Conservation (phyloP, 805 yeast species). For the Yarrowia keelungensis region DNA sequence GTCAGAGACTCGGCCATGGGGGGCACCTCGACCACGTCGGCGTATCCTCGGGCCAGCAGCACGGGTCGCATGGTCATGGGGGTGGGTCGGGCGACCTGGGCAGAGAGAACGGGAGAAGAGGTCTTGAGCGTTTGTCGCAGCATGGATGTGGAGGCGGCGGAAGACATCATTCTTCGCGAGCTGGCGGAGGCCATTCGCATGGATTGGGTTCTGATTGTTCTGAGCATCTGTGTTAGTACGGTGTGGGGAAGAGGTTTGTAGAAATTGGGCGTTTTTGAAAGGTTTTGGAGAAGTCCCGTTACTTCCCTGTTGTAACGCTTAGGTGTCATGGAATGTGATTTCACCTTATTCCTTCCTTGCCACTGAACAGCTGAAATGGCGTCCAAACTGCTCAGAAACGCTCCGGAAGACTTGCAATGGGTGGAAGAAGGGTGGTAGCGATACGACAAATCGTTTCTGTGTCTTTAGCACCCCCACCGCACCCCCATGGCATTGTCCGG, state of each 20-base stretch:
- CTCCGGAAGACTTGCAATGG: background rate
- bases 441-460: too few species aligned
- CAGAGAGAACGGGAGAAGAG: constrained; percentile 25
- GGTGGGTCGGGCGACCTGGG: constrained; percentile 38
- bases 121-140: constrained; percentile 33
- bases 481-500: constrained; percentile 14
- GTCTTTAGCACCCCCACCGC: too few species aligned
- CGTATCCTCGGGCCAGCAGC: constrained; percentile 41
- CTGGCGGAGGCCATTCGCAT: constrained; percentile 37
- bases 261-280: background rate
- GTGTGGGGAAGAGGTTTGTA: background rate
- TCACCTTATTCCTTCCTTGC: too few species aligned
- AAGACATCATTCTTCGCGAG: constrained; percentile 30
- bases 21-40: constrained; percentile 80
- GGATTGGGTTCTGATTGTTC: constrained; percentile 36
- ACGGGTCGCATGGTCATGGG: constrained; percentile 35
- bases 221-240: constrained; percentile 33
- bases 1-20: constrained; percentile 98
- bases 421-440: too few species aligned
- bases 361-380: too few species aligned
- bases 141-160: constrained; percentile 37
- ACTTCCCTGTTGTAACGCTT: too few species aligned
- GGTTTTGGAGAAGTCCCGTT: too few species aligned
- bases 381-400: too few species aligned
- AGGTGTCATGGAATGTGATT: too few species aligned